These are phyloP conservation scores for Tuber microsphaerosporum DNA, from an alignment of 495 filamentous ascomycete genomes.

Conservation along the genomic window DNA sequence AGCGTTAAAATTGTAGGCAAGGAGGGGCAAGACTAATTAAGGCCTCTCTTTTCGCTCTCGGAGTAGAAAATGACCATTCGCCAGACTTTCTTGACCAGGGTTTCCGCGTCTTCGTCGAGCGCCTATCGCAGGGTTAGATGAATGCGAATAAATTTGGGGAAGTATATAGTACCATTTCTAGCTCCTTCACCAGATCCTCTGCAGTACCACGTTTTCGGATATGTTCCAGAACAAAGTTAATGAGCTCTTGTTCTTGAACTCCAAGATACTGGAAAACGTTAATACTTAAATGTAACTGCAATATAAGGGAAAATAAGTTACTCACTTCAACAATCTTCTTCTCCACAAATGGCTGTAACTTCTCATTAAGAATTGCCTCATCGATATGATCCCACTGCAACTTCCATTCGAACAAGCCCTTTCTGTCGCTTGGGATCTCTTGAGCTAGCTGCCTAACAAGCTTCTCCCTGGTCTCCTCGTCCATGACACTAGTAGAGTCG, in stretches of 20 bases:
- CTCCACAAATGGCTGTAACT: constrained; percentile 90
- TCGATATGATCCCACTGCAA: constrained; percentile 94
- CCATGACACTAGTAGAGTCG: constrained; percentile 64
- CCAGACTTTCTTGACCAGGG: constrained; percentile 93
- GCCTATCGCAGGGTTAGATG: constrained; percentile 52
- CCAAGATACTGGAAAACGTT: constrained; percentile 58
- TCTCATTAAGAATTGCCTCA: constrained; percentile 70
- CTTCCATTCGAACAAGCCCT: constrained; percentile 82
- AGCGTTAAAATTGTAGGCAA: constrained; percentile 16
- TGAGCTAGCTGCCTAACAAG: constrained; percentile 70
- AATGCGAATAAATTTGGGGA: background rate
- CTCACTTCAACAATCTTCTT: constrained; percentile 82
- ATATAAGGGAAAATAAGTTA: background rate
- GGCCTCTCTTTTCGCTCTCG: constrained; percentile 84
- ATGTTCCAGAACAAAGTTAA: constrained; percentile 86
- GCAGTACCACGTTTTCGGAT: constrained; percentile 69
- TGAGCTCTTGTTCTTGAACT: constrained; percentile 90
- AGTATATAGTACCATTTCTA: constrained; percentile 65
- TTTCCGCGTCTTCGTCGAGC: constrained; percentile 89
- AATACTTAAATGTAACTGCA: background rate
- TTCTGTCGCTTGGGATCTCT: constrained; percentile 81
- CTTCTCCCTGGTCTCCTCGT: constrained; percentile 67
- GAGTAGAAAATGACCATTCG: constrained; percentile 98
- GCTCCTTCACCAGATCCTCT: constrained; percentile 70
- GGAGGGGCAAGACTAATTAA: constrained; percentile 45